Base-by-base conservation (phyloP, 2,329 filamentous ascomycete genomes). In the Aspergillus neotritici region DNA sequence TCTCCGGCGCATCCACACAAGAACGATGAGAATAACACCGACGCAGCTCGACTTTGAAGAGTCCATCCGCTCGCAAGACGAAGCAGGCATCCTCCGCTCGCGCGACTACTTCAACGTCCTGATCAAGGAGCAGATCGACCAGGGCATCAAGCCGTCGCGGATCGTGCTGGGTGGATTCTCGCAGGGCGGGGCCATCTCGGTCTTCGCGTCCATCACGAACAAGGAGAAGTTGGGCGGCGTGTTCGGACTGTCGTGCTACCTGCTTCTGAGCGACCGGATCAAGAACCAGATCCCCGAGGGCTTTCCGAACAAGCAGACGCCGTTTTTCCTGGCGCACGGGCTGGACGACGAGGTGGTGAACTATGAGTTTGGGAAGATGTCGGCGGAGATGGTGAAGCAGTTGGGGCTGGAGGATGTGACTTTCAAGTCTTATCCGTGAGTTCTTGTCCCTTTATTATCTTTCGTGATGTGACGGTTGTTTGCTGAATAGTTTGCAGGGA, bases 291-390 rank as follows among this genome's bases (percentile, higher is more conserved):
- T 79, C 12, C 72, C 77, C 2, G 72, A 76, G 33, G 64, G 68
- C 17, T 77, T 70, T 53, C 72, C 76, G 43, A 89, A 88, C 65
- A 80, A 83, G 65, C 74, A 84, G 32, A 95, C 88, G 1, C 86
- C 86, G 1, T 82, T 97, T 50, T 87, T 93, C 67, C 85, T 96
- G 82, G 88, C 79, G 10, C 93, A 97, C 57, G 93, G 93, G n/a
- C 78, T 83, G 48, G 69, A 69, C 1, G 91, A 98, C 64, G 76
- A 76, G 11, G 71, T 95, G 3, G 86, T 96, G 7, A 76, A 74
- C 53, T 77, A 82, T 34, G 69, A 77, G 43, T 84, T 86, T 66
- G 91, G 87, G 11, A 68, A 79, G 62, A 64, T 74, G 66, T 88
- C 86, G 16, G 79, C 77, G 3, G 75, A 87, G 32, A 63, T 76